Evolutionary conservation across 305 asterid genomes (phyloP).

Genomic region (Rubia tinctorum): DNA sequence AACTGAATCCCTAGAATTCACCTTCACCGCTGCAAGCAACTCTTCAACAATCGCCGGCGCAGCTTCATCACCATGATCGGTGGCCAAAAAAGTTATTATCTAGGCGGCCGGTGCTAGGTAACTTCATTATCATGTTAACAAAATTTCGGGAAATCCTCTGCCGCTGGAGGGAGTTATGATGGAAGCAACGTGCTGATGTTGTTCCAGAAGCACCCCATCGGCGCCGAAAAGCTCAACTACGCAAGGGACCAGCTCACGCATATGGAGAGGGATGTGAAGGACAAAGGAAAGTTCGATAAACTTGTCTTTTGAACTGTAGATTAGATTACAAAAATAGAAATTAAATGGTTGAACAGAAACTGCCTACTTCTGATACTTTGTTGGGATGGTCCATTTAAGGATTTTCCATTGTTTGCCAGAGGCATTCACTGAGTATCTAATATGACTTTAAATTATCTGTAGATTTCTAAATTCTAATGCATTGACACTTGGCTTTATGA

Average conservation of each 20-base stretch:
- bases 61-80: no score
- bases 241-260: constrained; percentile 54
- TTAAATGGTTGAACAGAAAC: neutral
- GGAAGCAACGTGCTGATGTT: no score
- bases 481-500: constrained; percentile 12
- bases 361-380: neutral
- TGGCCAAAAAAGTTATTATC: no score
- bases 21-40: no score
- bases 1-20: no score
- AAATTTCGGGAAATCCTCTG: no score
- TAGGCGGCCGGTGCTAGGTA: no score
- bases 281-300: constrained; percentile 44
- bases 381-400: neutral
- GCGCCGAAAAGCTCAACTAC: constrained; percentile 68
- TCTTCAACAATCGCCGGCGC: no score
- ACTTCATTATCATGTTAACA: no score
- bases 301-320: constrained; percentile 16
- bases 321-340: neutral
- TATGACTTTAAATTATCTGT: neutral
- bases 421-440: neutral
- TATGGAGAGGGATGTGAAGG: constrained; percentile 62
- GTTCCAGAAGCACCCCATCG: constrained; percentile 55
- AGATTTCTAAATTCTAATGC: neutral
- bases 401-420: neutral
- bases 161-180: no score